Evolutionary conservation across 106 monocot genomes (phyloP), one percentile per base, ranked within the genome.

Genomic region (Platanthera zijinensis): DNA sequence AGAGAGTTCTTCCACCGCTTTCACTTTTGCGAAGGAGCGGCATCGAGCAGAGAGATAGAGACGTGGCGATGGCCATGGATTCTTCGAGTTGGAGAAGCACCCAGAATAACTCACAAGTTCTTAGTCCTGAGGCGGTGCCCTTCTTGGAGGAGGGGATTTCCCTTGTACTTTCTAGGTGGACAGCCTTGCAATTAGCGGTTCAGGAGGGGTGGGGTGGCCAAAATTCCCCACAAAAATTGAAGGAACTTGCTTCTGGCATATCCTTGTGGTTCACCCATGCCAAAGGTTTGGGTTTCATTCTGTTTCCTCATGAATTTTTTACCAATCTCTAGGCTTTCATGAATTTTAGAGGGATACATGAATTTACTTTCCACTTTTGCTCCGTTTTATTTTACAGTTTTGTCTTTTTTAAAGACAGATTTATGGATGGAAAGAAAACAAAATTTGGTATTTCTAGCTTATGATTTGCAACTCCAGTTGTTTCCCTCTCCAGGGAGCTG

Each of bases 181-280:
- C 76, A 5, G 87, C 87, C 12, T 82, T 84, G 14, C 87, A 87
- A 74, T 67, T 84, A 72, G 87, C 82, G 56, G 57, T 87, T 2
- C 50, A 76, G 69, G 79, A 82, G 54, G 76, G 70, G 69, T 88
- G 87, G 84, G 87, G 84, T 57, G 87, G 87, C 9, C 47, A 70
- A 8, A 82, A 84, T 51, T 84, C 87, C 39, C 75, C 67, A 18
- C 62, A 39, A 61, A 87, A 84, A 32, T 71, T 66, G 15, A 53
- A 76, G n/a, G 82, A 84, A 17, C 82, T 87, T 49, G 81, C 73
- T 48, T 51, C 75, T 14, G 0, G 50, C 30, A 19, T 87, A 66
- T 19, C 84, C 81, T 84, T 79, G 7, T 87, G 78, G 78, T 87
- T 87, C 79, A 46, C 68, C 28, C 78, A 79, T 17, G 45, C 84